phyloP scores from a whole-genome alignment of 1,284 basidiomycete genomes.

The Moesziomyces parantarcticus region DNA sequence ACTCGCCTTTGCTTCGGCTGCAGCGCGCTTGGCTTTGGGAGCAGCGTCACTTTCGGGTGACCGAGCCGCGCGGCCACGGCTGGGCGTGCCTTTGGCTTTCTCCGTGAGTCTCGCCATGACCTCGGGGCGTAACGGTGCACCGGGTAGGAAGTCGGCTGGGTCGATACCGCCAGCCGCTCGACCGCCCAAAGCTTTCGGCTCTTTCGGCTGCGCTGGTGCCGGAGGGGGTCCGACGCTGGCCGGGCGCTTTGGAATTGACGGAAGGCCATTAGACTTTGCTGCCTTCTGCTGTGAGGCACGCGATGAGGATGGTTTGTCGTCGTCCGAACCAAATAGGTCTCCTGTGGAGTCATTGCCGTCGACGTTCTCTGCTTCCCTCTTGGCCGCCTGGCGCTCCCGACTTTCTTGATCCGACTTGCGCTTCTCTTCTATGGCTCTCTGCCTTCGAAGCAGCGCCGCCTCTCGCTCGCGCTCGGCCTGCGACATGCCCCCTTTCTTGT shows the following conservation, averaged over 20 bases:
- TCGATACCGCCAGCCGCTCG: conserved; percentile 38
- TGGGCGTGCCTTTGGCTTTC: conserved; percentile 13
- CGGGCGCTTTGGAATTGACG: conserved; percentile 1
- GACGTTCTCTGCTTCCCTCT: conserved; percentile 5
- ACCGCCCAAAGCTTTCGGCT: conserved; percentile 9
- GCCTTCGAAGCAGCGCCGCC: conserved; percentile 39
- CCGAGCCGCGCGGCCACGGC: not conserved
- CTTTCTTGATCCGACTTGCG: conserved; percentile 25
- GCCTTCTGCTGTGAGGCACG: conserved; percentile 4
- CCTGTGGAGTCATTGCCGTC: conserved; percentile 15
- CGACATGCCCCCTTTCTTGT: conserved; percentile 12
- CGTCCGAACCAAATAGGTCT: conserved; percentile 42
- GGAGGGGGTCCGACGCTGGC: not conserved
- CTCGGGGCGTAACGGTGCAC: conserved; percentile 39
- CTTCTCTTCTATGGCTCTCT: conserved; percentile 52
- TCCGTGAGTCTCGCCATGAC: conserved; percentile 31
- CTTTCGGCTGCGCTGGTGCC: conserved; percentile 11
- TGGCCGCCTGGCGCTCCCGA: conserved; percentile 20
- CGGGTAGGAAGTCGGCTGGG: conserved; percentile 55
- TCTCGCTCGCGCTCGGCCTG: conserved; percentile 32
- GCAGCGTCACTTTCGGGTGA: conserved; percentile 21
- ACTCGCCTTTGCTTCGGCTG: conserved; percentile 6
- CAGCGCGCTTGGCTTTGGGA: conserved; percentile 8
- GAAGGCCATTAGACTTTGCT: not conserved
- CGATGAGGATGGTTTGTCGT: not conserved